Conservation (phyloP, 2,329 filamentous ascomycete species). For the Geosmithia putterillii region DNA sequence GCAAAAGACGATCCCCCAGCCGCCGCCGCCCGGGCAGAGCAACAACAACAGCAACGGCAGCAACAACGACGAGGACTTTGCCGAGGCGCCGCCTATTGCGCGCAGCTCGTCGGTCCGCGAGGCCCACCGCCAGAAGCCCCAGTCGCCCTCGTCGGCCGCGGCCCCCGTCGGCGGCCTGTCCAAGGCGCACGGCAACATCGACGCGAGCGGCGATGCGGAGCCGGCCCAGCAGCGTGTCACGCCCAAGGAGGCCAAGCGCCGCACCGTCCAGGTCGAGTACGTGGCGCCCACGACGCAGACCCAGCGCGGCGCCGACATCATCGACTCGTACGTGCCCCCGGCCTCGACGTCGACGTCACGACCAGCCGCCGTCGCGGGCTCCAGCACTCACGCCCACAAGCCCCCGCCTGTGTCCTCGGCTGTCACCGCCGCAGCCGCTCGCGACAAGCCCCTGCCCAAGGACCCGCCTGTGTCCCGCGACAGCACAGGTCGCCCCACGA, state of each 20-base stretch:
- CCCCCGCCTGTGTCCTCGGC: background rate
- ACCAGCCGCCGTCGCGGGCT: background rate
- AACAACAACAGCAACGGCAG: too few relatives aligned
- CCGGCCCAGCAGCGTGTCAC: constrained; percentile 38
- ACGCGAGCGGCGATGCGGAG: constrained; percentile 52
- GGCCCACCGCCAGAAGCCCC: constrained; percentile 55
- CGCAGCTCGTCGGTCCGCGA: constrained; percentile 90
- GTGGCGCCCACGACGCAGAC: constrained; percentile 85
- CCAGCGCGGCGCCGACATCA: constrained; percentile 48
- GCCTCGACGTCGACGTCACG: background rate
- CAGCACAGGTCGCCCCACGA: constrained; percentile 21
- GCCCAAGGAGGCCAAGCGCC: constrained; percentile 78
- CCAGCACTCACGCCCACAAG: background rate
- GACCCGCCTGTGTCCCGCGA: constrained; percentile 40
- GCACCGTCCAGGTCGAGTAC: constrained; percentile 96
- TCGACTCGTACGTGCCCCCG: too few relatives aligned
- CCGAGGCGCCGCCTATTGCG: constrained; percentile 51
- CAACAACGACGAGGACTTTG: constrained; percentile 36
- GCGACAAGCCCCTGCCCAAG: constrained; percentile 47
- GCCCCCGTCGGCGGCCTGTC: constrained; percentile 51
- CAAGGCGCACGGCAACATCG: constrained; percentile 64
- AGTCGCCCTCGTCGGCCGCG: constrained; percentile 28
- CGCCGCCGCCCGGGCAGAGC: too few relatives aligned
- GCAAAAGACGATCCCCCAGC: constrained; percentile 59
- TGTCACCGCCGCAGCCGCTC: constrained; percentile 8